These are phyloP conservation scores for Curvularia verruculosa DNA, from an alignment of 2,329 filamentous ascomycete species.

Conservation along the genomic window DNA sequence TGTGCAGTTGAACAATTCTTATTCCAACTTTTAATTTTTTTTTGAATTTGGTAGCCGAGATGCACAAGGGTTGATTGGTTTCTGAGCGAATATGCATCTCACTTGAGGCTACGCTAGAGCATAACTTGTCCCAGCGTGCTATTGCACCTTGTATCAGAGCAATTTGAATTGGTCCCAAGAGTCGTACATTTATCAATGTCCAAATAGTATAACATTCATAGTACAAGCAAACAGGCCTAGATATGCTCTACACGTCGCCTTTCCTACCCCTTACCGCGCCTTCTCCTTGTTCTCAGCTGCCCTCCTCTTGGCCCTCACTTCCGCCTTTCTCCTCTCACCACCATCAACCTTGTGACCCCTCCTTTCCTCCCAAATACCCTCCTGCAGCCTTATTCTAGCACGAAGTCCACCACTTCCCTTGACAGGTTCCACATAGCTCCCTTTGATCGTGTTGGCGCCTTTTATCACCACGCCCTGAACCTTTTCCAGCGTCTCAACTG, in stretches of 20 bases:
- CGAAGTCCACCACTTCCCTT: conserved; percentile 65
- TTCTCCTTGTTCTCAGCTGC: conserved; percentile 78
- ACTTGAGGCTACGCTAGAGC: not conserved
- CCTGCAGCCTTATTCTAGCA: conserved; percentile 72
- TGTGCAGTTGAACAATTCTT: not conserved
- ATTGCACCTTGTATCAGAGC: not conserved
- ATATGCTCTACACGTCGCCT: not conserved
- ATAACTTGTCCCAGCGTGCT: no score
- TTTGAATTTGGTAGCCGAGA: not conserved
- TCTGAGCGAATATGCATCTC: not conserved
- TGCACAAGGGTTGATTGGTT: not conserved
- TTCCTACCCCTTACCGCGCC: conserved; percentile 42
- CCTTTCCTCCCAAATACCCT: conserved; percentile 92
- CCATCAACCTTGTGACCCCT: conserved; percentile 92
- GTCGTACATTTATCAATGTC: not conserved
- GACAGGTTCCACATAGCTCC: conserved; percentile 73
- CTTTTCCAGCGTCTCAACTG: conserved; percentile 58
- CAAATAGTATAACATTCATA: conserved; percentile 2
- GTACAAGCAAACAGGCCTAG: conserved; percentile 4
- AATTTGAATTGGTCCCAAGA: not conserved
- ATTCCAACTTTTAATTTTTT: no score
- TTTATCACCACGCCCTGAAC: conserved; percentile 71
- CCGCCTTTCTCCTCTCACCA: conserved; percentile 86
- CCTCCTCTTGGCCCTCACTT: conserved; percentile 85
- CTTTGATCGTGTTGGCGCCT: conserved; percentile 72